phyloP scores from a whole-genome alignment of 2,329 filamentous ascomycete genomes.

The Rhynchosporium secalis region DNA sequence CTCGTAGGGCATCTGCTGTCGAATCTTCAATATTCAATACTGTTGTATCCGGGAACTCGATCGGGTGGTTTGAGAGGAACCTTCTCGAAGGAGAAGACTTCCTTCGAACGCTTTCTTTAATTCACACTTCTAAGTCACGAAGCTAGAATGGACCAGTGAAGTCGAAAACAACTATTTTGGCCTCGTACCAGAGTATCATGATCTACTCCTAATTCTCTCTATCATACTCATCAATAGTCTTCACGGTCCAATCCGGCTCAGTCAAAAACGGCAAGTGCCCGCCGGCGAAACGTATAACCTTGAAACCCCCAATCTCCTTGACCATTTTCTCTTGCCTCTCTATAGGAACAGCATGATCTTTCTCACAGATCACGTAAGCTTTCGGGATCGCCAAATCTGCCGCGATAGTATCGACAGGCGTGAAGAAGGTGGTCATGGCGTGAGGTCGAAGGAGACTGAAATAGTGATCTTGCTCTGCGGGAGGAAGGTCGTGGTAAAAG shows the following conservation, averaged over 20 bases:
- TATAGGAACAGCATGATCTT: constrained; percentile 13
- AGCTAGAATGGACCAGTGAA: too few species aligned
- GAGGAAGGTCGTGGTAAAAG: constrained; percentile 10
- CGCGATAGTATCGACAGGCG: constrained; percentile 14
- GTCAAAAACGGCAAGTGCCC: constrained; percentile 23
- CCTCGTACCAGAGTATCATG: background rate
- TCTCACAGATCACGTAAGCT: constrained; percentile 12
- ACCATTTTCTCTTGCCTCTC: constrained; percentile 13
- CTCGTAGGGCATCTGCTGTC: too few species aligned
- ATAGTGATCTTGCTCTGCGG: constrained; percentile 3
- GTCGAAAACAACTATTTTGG: too few species aligned
- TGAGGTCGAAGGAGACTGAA: background rate
- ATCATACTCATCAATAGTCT: constrained; percentile 15
- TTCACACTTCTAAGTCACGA: too few species aligned
- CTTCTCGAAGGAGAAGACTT: too few species aligned
- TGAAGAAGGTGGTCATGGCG: background rate
- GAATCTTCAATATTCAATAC: too few species aligned
- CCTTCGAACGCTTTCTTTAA: too few species aligned
- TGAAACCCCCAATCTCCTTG: constrained; percentile 13
- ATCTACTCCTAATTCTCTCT: background rate
- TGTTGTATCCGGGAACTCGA: too few species aligned
- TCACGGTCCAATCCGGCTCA: constrained; percentile 14
- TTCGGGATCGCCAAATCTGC: constrained; percentile 11
- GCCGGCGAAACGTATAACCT: constrained; percentile 3
- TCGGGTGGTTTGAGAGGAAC: too few species aligned